Evolutionary conservation across 192 early-diverging fungal genomes (phyloP).

Genomic region (Backusella mclennaniae): DNA sequence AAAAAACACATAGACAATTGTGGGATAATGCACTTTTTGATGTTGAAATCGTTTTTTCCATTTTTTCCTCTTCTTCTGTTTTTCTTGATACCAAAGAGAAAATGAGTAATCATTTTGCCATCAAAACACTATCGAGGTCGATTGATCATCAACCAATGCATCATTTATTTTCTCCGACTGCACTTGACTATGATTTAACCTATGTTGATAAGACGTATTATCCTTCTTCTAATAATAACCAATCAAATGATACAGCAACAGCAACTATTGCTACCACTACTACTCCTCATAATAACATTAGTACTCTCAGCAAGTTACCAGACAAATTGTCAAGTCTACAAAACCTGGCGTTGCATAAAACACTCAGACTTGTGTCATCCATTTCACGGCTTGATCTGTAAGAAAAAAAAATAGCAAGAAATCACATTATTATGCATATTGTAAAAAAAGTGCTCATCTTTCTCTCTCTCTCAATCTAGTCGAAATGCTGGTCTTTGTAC

Average conservation of each 20-base stretch:
- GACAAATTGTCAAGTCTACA: slow-evolving; percentile 5
- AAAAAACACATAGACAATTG: background rate
- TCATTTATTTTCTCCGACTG: slow-evolving; percentile 31
- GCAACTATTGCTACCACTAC: too few species aligned
- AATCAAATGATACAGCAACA: background rate
- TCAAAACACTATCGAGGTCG: background rate
- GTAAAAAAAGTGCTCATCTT: background rate
- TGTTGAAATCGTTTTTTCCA: background rate
- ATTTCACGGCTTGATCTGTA: slow-evolving; percentile 29
- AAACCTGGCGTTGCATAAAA: background rate
- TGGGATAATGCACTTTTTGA: background rate
- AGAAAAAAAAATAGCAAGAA: background rate
- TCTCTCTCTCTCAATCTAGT: background rate
- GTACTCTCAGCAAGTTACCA: background rate
- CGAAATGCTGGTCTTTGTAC: slow-evolving; percentile 3
- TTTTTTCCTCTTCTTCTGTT: background rate
- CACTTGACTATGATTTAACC: slow-evolving; percentile 16
- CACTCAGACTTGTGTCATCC: slow-evolving; percentile 10
- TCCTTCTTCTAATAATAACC: slow-evolving; percentile 1
- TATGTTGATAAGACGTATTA: slow-evolving; percentile 33
- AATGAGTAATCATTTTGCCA: background rate
- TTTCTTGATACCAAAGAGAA: background rate
- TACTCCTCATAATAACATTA: background rate
- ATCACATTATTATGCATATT: background rate
- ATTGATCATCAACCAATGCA: slow-evolving; percentile 17